These are phyloP conservation scores for Haplosporangium sp. DNA, from an alignment of 371 early-diverging fungal species.

Conservation along the genomic window DNA sequence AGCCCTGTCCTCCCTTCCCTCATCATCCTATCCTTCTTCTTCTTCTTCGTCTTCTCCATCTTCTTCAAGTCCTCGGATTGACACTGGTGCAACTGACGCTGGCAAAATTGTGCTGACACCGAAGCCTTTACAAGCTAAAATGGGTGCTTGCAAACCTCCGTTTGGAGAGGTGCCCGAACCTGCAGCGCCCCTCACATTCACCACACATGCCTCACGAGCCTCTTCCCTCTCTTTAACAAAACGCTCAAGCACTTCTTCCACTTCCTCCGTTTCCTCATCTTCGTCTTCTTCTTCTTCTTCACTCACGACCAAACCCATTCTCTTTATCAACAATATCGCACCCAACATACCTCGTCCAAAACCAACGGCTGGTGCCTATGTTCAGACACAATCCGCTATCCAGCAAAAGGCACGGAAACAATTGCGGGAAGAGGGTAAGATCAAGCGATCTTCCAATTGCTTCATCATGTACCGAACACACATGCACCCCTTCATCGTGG, in stretches of 20 bases:
- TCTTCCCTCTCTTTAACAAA: background rate
- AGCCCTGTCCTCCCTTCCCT: too few species aligned
- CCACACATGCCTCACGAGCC: background rate
- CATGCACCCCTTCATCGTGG: slow-evolving; percentile 24
- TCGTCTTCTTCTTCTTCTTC: background rate
- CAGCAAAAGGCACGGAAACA: slow-evolving; percentile 30
- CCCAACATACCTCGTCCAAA: slow-evolving; percentile 23
- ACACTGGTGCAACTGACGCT: too few species aligned
- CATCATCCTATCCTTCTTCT: too few species aligned
- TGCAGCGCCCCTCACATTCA: too few species aligned
- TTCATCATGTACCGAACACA: slow-evolving; percentile 33
- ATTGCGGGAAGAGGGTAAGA: slow-evolving; percentile 26
- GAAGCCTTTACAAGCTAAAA: too few species aligned
- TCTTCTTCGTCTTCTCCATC: too few species aligned
- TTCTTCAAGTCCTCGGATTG: too few species aligned
- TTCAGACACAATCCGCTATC: slow-evolving; percentile 26
- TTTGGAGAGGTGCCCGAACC: too few species aligned
- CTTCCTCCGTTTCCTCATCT: background rate
- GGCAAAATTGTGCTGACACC: too few species aligned
- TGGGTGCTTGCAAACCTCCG: too few species aligned
- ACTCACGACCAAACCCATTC: slow-evolving; percentile 10
- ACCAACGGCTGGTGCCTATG: slow-evolving; percentile 11
- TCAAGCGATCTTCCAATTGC: slow-evolving; percentile 38
- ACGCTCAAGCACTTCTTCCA: background rate
- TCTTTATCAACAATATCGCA: slow-evolving; percentile 35